Evolutionary conservation across 2,329 filamentous ascomycete species (phyloP), one percentile per base, ranked within the genome.

Genomic region (Bipolaris victoriae): DNA sequence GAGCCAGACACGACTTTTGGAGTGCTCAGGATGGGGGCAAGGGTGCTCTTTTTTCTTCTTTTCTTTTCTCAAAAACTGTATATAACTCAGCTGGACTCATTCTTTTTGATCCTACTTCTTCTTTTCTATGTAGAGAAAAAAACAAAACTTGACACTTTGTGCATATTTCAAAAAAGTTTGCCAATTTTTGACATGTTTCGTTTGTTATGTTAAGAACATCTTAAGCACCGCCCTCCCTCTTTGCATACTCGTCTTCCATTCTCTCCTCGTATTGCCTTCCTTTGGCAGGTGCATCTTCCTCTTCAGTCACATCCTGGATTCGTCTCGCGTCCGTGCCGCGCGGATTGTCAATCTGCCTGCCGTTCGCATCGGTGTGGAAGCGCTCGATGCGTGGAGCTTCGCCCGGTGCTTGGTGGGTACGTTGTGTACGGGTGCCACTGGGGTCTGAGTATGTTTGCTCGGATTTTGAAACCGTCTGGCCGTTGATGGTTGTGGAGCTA

Each of bases 181-280:
- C 11, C 29, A 31, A 31, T 13, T 31, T 13, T 31, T 31, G 5
- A 10, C 29, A 11, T 31, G 7, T 31, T 31, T 31, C 7, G 29
- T 11, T 11, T 7, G 4, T 31, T 31, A 3, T 1, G 1, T 13
- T 0, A 13, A 31, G 10, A 18, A 22, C 11, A 3, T 4, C 31
- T 41, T 63, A 79, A 40, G 77, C 77, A 43, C 77, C 77, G 9
- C 78, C 77, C 62, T 79, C 77, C 26, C 76, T 66, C 73, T 79
- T 79, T 2, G 77, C 78, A 65, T 79, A 80, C 59, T 79, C 78
- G 1, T 78, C 77, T 63, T 79, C 76, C 60, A 80, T 79, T 20
- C 67, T 69, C 64, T 79, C 74, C 57, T 75, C 73, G 59, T 77
- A 79, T 52, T 74, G 41, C 62, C 69, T 74, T 55, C 76, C 76